Evolutionary conservation across 768 basidiomycete species (phyloP), one percentile per base, ranked within the genome.

Genomic region (Pulveroboletus ravenelii): DNA sequence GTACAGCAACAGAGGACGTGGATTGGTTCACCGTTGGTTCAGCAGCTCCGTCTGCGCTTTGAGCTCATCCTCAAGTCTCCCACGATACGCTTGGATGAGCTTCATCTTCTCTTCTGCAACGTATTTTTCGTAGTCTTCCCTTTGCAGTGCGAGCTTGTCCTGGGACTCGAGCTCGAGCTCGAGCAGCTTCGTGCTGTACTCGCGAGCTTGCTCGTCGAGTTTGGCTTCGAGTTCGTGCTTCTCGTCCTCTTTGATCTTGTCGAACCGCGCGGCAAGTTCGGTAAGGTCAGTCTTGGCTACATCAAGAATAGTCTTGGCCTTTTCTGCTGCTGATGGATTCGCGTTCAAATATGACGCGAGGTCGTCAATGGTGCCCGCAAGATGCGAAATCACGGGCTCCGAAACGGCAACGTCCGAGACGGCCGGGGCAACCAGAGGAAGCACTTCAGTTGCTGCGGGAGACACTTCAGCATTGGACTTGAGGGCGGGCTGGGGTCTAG

Each of bases 361-460:
- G 60, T 85, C 79, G 71, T 98, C 96, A 61, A 98, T 97, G 31
- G 92, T 93, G 3, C 81, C 77, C 8, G 93, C 95, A 10, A 99
- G 85, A 62, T 97, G 91, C 5, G 84, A 77, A 54, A 99, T 87
- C 59, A 96, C 84, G n/a, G 94, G 94, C 63, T 98, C 95, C 9
- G 88, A 86, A 14, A 77, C 71, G 47, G 74, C 71, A 41, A 91
- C 74, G 51, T 85, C 84, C 29, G 82, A 77, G 40, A 99, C 82
- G 17, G 79, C 78, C 1, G 93, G 92, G 1, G 89, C 87, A 52
- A 97, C 74, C 18, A 90, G 79, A 40, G 93, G 92, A 10, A 97
- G 78, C 1, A 71, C 74, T 5, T 55, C 56, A 6, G 63, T 39
- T 18, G 97, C 74, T 17, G 89, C 79, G 39, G 93, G 92, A 10